Evolutionary conservation across 148 eudicot genomes (phyloP), one percentile per base, ranked within the genome.

Genomic region (Fagopyrum homotropicum): DNA sequence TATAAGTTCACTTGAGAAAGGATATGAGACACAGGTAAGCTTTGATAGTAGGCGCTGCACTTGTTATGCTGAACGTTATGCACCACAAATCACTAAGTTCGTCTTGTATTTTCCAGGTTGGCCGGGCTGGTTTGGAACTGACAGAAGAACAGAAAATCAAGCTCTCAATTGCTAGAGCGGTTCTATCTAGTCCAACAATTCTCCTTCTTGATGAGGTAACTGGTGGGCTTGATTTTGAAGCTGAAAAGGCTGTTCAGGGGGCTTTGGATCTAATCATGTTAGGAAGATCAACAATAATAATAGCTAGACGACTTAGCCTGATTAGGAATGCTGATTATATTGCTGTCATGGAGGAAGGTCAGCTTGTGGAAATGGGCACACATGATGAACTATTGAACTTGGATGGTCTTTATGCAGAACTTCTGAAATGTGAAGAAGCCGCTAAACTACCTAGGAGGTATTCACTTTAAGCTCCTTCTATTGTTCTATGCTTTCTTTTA

Each of bases 291-390:
- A 92, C 98, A 15, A 90, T 95, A 47, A 95, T 95, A 73, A 95
- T 95, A 49, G 97, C 98, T 78, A 86, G 98, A 73, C 91, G 93
- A 52, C 96, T 95, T 77, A 89, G 96, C 85, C 86, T 95, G 50
- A 92, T 95, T 15, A 87, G 81, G 78, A 92, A 95, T 88, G 98
- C 97, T 81, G 98, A 95, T 83, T 94, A 83, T 72, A 95, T 92
- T 72, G 98, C 98, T 82, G 98, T 95, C 56, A 95, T 95, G 98
- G 98, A 92, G 79, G 98, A 95, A 81, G 98, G 98, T n/a, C 98
- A 92, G 76, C 90, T 95, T 69, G 97, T 95, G 75, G 98, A 95
- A 84, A 92, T 95, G 91, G 98, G 98, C 45, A 95, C 96, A 26
- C 98, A 95, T 82, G 98, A 95, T 75, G 98, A 95, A 77, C 77